Conservation (phyloP, 1,284 basidiomycete genomes). For the Cystobasidiaceae sp. region DNA sequence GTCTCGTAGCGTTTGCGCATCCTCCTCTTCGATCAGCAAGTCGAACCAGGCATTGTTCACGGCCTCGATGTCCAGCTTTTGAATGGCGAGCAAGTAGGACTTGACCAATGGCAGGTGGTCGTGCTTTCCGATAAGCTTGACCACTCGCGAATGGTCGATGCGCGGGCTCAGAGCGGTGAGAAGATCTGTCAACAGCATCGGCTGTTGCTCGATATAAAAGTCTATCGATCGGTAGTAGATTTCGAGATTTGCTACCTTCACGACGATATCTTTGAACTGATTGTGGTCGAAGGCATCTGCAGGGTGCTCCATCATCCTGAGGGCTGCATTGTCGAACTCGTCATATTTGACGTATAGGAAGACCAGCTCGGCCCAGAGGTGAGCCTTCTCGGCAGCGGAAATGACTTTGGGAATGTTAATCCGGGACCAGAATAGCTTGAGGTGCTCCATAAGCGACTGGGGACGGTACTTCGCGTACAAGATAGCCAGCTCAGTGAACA, state of each 20-base stretch:
- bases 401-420: constrained; percentile 76
- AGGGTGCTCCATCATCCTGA: constrained; percentile 96
- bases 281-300: constrained; percentile 98
- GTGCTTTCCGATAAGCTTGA: constrained; percentile 79
- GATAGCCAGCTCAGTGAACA: constrained; percentile 88
- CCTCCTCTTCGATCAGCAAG: constrained; percentile 95
- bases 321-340: constrained; percentile 76
- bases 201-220: constrained; percentile 42
- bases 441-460: constrained; percentile 97
- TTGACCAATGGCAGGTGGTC: constrained; percentile 94
- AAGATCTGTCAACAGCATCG: constrained; percentile 75
- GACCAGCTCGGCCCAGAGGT: constrained; percentile 96
- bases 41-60: constrained; percentile 98
- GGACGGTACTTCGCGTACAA: constrained; percentile 96
- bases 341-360: constrained; percentile 99
- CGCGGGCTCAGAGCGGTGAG: constrained; percentile 86
- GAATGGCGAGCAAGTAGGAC: constrained; percentile 92
- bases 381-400: constrained; percentile 89
- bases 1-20: constrained; percentile 91
- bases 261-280: constrained; percentile 94
- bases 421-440: constrained; percentile 94
- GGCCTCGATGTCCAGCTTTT: constrained; percentile 89
- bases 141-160: constrained; percentile 90
- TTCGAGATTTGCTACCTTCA: constrained; percentile 95
- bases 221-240: constrained; percentile 78